Percentiles rank a stretch among this genome's conserved stretches.
Conservation (phyloP, 768 basidiomycete species). For the Termitomyces sp. region DNA sequence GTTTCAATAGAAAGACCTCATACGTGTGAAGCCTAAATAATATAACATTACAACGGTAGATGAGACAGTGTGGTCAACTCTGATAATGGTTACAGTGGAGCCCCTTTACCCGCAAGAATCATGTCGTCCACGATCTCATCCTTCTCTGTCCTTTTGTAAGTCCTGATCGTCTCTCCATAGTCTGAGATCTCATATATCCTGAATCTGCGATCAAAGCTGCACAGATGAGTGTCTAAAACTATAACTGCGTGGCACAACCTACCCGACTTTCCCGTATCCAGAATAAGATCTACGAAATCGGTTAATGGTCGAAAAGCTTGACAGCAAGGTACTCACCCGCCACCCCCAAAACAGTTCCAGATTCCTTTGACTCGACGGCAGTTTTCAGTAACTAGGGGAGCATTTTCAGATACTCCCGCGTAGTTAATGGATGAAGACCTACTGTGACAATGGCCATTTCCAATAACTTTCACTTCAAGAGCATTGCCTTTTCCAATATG, state of each 20-base stretch:
- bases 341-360: constrained; percentile 91
- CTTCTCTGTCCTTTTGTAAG: constrained; percentile 77
- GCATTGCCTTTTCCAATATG: constrained; percentile 42
- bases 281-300: constrained; percentile 59
- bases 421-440: constrained; percentile 18
- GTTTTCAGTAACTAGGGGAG: constrained; percentile 71
- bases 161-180: constrained; percentile 88
- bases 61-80: no score
- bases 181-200: constrained; percentile 83
- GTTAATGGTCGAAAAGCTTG: not conserved
- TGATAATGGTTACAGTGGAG: constrained; percentile 24
- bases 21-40: not conserved
- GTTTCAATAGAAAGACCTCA: not conserved
- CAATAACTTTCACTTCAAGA: constrained; percentile 81
- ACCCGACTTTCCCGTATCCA: constrained; percentile 78
- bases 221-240: constrained; percentile 7
- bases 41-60: constrained; percentile 4
- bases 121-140: constrained; percentile 63
- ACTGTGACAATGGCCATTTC: constrained; percentile 91
- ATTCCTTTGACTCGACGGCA: constrained; percentile 81
- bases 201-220: constrained; percentile 86
- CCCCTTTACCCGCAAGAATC: constrained; percentile 52
- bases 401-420: not conserved
- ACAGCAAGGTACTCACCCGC: constrained; percentile 45
- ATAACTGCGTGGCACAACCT: constrained; percentile 16